A percentile compares a stretch with the other conserved stretches of the same genome.
phyloP scores from a whole-genome alignment of 2,329 filamentous ascomycete genomes.

The Colletotrichum eleusines region DNA sequence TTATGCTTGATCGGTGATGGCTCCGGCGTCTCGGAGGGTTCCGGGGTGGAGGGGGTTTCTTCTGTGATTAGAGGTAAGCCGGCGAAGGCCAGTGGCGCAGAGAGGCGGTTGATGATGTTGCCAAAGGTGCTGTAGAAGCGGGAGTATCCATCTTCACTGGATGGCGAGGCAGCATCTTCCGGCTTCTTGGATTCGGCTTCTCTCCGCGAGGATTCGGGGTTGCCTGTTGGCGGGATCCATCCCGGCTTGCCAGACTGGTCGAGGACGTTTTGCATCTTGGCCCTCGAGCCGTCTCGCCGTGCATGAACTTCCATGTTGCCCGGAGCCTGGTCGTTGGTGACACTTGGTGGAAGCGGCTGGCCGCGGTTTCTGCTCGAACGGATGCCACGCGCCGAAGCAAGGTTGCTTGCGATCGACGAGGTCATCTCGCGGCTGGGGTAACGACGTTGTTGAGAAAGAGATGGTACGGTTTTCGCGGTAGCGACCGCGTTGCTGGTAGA shows the following conservation, averaged over 20 bases:
- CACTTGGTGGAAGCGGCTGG: constrained; percentile 76
- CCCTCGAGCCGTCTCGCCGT: constrained; percentile 61
- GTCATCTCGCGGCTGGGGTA: constrained; percentile 76
- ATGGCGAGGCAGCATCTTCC: constrained; percentile 46
- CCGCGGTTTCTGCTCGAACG: constrained; percentile 69
- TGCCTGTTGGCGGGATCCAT: constrained; percentile 61
- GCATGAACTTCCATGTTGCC: constrained; percentile 74
- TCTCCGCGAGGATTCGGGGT: constrained; percentile 45
- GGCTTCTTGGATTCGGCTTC: constrained; percentile 46
- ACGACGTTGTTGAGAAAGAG: constrained; percentile 59
- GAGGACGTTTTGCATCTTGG: constrained; percentile 69
- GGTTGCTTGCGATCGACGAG: constrained; percentile 88
- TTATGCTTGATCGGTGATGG: constrained; percentile 53
- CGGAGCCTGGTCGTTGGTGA: constrained; percentile 80
- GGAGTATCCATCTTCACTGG: constrained; percentile 82
- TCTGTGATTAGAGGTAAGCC: constrained; percentile 81
- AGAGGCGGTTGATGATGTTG: constrained; percentile 87
- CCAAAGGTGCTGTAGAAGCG: constrained; percentile 95
- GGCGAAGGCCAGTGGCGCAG: constrained; percentile 91
- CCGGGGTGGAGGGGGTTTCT: constrained; percentile 51
- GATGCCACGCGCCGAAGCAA: constrained; percentile 88
- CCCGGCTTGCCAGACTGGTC: constrained; percentile 66
- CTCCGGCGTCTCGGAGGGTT: constrained; percentile 52
- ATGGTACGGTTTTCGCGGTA: constrained; percentile 44
- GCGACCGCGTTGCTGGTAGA: constrained; percentile 43